Evolutionary conservation across 176 grass and related monocot genomes (phyloP).

Genomic region (Elaeis guineensis): DNA sequence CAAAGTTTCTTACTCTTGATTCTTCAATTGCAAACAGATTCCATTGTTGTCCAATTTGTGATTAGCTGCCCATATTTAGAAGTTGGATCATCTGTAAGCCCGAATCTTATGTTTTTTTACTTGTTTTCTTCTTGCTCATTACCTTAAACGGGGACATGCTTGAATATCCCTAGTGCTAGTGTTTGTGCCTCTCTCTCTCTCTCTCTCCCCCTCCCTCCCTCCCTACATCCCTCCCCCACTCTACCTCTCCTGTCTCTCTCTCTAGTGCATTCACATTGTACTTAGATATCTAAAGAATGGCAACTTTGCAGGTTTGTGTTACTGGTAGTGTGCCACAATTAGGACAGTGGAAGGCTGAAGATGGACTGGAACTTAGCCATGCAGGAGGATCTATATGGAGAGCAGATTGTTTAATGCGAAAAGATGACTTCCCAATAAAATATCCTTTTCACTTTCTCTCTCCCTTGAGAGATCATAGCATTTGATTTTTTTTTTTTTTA

Average conservation of each 20-base stretch:
- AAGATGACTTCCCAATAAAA: constrained; percentile 81
- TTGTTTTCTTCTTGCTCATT: too few relatives aligned
- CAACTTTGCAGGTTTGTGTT: constrained; percentile 47
- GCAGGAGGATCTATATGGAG: constrained; percentile 75
- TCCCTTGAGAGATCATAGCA: background rate
- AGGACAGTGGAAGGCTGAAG: constrained; percentile 68
- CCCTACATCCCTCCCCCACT: too few relatives aligned
- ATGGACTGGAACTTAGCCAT: constrained; percentile 74
- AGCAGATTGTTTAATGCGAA: constrained; percentile 54
- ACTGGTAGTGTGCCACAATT: constrained; percentile 62
- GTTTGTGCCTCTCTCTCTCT: too few relatives aligned
- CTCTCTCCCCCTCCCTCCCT: too few relatives aligned
- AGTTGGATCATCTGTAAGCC: constrained; percentile 60
- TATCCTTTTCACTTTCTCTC: constrained; percentile 52
- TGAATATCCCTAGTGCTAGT: too few relatives aligned
- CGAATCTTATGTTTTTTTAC: background rate
- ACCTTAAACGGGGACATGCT: too few relatives aligned
- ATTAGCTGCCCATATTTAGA: constrained; percentile 61
- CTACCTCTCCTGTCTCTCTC: too few relatives aligned
- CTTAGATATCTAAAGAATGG: constrained; percentile 16
- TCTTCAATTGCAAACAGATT: constrained; percentile 36
- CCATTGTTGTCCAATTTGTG: constrained; percentile 62
- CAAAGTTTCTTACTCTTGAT: too few relatives aligned
- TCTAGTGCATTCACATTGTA: background rate
- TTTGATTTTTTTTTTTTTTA: background rate